phyloP scores from a whole-genome alignment of 2,329 filamentous ascomycete species.

The Colletotrichum abscissum region DNA sequence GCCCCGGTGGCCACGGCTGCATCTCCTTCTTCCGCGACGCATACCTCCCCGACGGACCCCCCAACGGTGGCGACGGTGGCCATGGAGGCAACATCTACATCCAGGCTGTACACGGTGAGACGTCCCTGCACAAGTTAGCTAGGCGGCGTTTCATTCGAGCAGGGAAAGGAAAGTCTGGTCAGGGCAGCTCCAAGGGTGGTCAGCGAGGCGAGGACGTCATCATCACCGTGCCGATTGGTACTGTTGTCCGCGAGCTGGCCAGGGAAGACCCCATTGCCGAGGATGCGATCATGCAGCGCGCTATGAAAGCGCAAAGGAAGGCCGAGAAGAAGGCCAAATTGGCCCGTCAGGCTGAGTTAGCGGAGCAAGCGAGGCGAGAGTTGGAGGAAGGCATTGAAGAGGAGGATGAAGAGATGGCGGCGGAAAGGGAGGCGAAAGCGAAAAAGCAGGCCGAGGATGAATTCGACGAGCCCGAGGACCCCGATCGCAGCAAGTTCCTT shows the following conservation, averaged over 20 bases:
- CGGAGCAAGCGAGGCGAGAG: slow-evolving; percentile 28
- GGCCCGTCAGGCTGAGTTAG: slow-evolving; percentile 25
- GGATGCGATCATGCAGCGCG: slow-evolving; percentile 55
- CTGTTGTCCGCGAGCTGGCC: slow-evolving; percentile 85
- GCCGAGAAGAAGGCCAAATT: slow-evolving; percentile 24
- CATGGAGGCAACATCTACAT: slow-evolving; percentile 94
- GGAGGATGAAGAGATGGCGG: slow-evolving; percentile 18
- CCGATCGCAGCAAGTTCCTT: slow-evolving; percentile 79
- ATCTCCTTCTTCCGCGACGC: slow-evolving; percentile 95
- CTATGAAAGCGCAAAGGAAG: slow-evolving; percentile 27
- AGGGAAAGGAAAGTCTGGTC: slow-evolving; percentile 80
- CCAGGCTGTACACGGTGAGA: slow-evolving; percentile 90
- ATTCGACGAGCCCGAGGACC: slow-evolving; percentile 55
- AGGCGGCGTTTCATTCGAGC: slow-evolving; percentile 80
- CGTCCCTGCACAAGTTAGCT: slow-evolving; percentile 91
- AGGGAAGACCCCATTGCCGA: slow-evolving; percentile 81
- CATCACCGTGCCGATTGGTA: slow-evolving; percentile 92
- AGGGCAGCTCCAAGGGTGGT: slow-evolving; percentile 79
- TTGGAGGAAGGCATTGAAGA: slow-evolving; percentile 26
- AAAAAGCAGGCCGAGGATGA: slow-evolving; percentile 42
- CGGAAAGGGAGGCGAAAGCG: slow-evolving; percentile 4
- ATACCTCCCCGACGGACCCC: slow-evolving; percentile 86
- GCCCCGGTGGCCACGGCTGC: slow-evolving; percentile 88
- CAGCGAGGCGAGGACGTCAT: slow-evolving; percentile 87
- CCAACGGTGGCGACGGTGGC: slow-evolving; percentile 95